A percentile compares a stretch with the other conserved stretches of the same genome.
phyloP scores from a whole-genome alignment of 1,139 yeast genomes.

The Yamadazyma dushanensis region DNA sequence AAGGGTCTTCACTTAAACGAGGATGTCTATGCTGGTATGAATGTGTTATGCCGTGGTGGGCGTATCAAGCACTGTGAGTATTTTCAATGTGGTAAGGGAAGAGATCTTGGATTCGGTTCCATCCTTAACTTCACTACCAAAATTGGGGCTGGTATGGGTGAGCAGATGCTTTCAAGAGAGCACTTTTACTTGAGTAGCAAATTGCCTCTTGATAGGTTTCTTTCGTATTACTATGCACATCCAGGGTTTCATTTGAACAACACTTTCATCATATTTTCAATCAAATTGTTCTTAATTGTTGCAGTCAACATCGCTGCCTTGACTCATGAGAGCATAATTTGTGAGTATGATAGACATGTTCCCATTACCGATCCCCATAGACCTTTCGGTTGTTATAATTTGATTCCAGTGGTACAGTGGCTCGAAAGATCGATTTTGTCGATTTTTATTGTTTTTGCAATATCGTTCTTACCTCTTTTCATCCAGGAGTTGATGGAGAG shows the following conservation, averaged over 20 bases:
- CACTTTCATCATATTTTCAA: slow-evolving; percentile 48
- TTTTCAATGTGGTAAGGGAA: slow-evolving; percentile 58
- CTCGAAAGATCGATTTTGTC: slow-evolving; percentile 49
- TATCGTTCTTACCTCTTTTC: slow-evolving; percentile 51
- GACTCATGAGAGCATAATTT: slow-evolving; percentile 43
- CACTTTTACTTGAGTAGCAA: slow-evolving; percentile 51
- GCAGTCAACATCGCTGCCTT: slow-evolving; percentile 50
- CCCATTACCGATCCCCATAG: slow-evolving; percentile 49
- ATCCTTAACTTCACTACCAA: slow-evolving; percentile 55
- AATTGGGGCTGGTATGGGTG: slow-evolving; percentile 63
- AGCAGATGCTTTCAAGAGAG: slow-evolving; percentile 54
- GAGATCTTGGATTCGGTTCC: slow-evolving; percentile 56
- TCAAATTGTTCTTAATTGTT: slow-evolving; percentile 46
- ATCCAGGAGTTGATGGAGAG: slow-evolving; percentile 54
- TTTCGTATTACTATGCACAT: slow-evolving; percentile 56
- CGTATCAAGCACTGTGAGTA: slow-evolving; percentile 57
- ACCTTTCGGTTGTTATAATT: slow-evolving; percentile 48
- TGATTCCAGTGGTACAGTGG: slow-evolving; percentile 53
- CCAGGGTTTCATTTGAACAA: slow-evolving; percentile 59
- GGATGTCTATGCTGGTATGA: slow-evolving; percentile 60
- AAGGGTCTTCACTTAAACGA: slow-evolving; percentile 56
- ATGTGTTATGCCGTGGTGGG: slow-evolving; percentile 52
- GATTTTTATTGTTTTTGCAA: slow-evolving; percentile 48
- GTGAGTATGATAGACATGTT: slow-evolving; percentile 44
- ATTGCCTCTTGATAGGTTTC: slow-evolving; percentile 50